Conservation (phyloP, 2,329 filamentous ascomycete genomes). For the Aspergillus piperis region DNA sequence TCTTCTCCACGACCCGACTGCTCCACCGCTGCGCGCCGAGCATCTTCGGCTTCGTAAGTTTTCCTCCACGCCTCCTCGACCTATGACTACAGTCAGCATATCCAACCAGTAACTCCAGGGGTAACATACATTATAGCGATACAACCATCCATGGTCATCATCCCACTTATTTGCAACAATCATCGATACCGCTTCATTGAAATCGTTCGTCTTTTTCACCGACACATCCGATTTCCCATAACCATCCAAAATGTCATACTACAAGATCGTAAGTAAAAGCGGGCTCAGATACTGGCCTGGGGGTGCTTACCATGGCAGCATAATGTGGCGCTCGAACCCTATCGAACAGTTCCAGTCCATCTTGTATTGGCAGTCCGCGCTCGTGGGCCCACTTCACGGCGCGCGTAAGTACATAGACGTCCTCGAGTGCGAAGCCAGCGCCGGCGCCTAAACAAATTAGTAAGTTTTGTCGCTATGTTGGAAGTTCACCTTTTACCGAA, state of each 20-base stretch:
- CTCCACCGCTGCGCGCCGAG: background rate
- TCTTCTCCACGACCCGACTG: background rate
- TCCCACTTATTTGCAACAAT: conserved; percentile 12
- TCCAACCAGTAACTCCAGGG: no score
- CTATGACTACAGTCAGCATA: background rate
- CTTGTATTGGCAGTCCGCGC: background rate
- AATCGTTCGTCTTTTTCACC: background rate
- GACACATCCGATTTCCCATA: conserved; percentile 2
- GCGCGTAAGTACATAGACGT: conserved; percentile 14
- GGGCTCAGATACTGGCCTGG: no score
- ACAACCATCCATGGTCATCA: conserved; percentile 12
- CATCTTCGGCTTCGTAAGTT: conserved; percentile 9
- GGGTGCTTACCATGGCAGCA: conserved; percentile 9
- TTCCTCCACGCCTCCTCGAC: conserved; percentile 13
- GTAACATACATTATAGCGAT: conserved; percentile 12
- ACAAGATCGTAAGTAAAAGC: background rate
- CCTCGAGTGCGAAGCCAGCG: conserved; percentile 17
- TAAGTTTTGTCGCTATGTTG: no score
- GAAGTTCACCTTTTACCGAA: conserved; percentile 8
- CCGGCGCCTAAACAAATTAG: conserved; percentile 7
- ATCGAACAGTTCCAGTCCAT: conserved; percentile 13
- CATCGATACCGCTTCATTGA: conserved; percentile 8
- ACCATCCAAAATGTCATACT: conserved; percentile 14
- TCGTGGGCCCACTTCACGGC: conserved; percentile 13
- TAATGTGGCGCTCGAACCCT: conserved; percentile 15